Base-by-base conservation (phyloP, 345 rosid genomes). In the Zanthoxylum bungeanum region DNA sequence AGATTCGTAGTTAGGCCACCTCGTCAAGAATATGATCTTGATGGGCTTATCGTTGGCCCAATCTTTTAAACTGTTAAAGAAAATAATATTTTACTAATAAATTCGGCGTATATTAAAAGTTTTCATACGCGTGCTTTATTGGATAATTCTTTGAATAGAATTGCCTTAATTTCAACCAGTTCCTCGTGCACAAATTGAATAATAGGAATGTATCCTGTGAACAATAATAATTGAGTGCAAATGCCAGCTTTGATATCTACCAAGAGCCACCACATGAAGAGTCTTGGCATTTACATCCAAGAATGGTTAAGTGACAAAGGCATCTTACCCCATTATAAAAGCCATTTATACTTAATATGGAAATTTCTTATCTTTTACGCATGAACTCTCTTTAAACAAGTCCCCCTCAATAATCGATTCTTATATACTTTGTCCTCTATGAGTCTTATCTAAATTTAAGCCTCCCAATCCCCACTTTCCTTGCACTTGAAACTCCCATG, bases 341-440 rank as follows among this genome's bases (percentile, higher is more conserved):
- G 22, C 39, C 59, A 28, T 14, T 11, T 57, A 6, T 4, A 44
- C 75, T 64, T 10, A 37, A 49, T 39, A 46, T 55, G 5, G 44
- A 61, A 71, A 71, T 75, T 21, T 19, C 58, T 34, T 66, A 52
- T 78, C 81, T 51, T 47, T n/a, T 46, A 33, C 9, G 58, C 57
- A 21, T 46, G 37, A 67, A 62, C 53, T 34, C 56, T 44, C 55
- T 74, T 44, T 9, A 7, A 19, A 53, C 22, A 16, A 31, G 46
- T 57, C 3, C 11, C n/a, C 67, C 49, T 68, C 75, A 64, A 64
- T 71, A 59, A 74, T 74, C 70, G 77, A 47, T 44, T 47, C 76
- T 46, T 33, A 10, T n/a, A n/a, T 42, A 28, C 40, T n/a, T 21
- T 17, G 3, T 10, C 36, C 46, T 30, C 51, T 61, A 36, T 60